Percentiles rank a stretch among this genome's conserved stretches.
Evolutionary conservation across 2,329 filamentous ascomycete species (phyloP).

Genomic region (Colletotrichum destructivum): DNA sequence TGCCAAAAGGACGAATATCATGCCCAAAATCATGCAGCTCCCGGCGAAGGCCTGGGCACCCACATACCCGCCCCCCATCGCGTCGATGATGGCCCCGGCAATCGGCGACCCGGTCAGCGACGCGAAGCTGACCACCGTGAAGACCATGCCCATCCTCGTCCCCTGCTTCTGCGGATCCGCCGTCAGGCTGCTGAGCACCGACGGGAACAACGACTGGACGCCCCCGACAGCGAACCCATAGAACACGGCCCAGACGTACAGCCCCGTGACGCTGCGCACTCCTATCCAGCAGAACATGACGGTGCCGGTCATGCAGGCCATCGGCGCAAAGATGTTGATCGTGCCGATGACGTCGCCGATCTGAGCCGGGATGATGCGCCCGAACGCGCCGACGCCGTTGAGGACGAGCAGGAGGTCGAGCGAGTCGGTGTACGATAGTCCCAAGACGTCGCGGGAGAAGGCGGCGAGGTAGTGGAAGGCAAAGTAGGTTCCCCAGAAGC

Average conservation of each 20-base stretch:
- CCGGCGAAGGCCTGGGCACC: slow-evolving; percentile 46
- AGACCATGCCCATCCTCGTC: slow-evolving; percentile 60
- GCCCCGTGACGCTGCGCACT: slow-evolving; percentile 44
- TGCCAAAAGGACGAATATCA: slow-evolving; percentile 38
- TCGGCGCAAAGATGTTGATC: slow-evolving; percentile 65
- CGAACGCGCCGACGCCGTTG: slow-evolving; percentile 67
- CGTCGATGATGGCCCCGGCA: slow-evolving; percentile 50
- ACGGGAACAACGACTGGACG: slow-evolving; percentile 52
- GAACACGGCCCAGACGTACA: slow-evolving; percentile 49
- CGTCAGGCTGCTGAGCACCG: slow-evolving; percentile 57
- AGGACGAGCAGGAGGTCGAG: slow-evolving; percentile 64
- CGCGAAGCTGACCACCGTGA: slow-evolving; percentile 58
- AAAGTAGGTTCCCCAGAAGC: slow-evolving; percentile 69
- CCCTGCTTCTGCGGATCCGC: slow-evolving; percentile 59
- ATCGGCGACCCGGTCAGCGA: slow-evolving; percentile 59
- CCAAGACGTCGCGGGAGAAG: slow-evolving; percentile 61
- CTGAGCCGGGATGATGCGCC: slow-evolving; percentile 63
- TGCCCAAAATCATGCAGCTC: slow-evolving; percentile 37
- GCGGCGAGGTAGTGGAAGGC: slow-evolving; percentile 72
- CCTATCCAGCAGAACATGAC: slow-evolving; percentile 51
- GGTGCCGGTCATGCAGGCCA: slow-evolving; percentile 45
- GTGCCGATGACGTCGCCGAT: slow-evolving; percentile 65
- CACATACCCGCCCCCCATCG: slow-evolving; percentile 44
- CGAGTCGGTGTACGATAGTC: slow-evolving; percentile 49
- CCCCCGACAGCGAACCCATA: slow-evolving; percentile 49